These are phyloP conservation scores for Crithidia acanthocephali DNA, from an alignment of 208 protist species.

Conservation along the genomic window DNA sequence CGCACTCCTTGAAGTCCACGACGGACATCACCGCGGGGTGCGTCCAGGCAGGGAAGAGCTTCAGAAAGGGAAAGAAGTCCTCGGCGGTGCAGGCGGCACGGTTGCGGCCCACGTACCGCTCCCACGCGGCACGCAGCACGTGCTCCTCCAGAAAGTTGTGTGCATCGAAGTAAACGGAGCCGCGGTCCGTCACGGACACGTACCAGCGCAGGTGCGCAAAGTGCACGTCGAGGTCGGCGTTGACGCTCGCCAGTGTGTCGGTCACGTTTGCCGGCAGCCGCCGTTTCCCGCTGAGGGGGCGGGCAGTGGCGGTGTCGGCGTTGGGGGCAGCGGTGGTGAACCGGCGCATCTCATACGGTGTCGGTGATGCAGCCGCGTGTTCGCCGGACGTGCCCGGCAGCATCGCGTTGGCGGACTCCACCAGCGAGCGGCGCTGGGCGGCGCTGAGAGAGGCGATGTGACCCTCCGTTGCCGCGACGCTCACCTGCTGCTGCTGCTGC, in stretches of 20 bases:
- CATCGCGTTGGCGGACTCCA: background rate
- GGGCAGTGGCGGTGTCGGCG: slow-evolving; percentile 12
- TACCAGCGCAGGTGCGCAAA: slow-evolving; percentile 79
- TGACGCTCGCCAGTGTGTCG: slow-evolving; percentile 33
- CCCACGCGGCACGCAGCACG: slow-evolving; percentile 60
- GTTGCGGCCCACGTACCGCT: slow-evolving; percentile 56
- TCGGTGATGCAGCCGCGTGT: no score
- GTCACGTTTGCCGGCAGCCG: slow-evolving; percentile 33
- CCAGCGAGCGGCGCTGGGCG: background rate
- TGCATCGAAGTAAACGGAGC: slow-evolving; percentile 49
- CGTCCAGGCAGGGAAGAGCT: slow-evolving; percentile 64
- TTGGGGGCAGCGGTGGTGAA: background rate
- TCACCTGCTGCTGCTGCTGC: background rate
- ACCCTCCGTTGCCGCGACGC: background rate
- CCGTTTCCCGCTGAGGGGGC: slow-evolving; percentile 23
- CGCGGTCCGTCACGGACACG: slow-evolving; percentile 32
- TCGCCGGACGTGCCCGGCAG: background rate
- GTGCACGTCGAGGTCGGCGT: slow-evolving; percentile 55
- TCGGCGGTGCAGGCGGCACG: slow-evolving; percentile 60
- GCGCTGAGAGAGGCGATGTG: background rate
- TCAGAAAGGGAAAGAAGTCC: slow-evolving; percentile 52
- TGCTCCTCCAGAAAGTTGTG: slow-evolving; percentile 54
- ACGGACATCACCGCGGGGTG: slow-evolving; percentile 54
- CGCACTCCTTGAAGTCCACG: slow-evolving; percentile 72
- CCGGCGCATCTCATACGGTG: background rate